Evolutionary conservation across 306 rosid genomes (phyloP).

Genomic region (Inga leiocalycina): DNA sequence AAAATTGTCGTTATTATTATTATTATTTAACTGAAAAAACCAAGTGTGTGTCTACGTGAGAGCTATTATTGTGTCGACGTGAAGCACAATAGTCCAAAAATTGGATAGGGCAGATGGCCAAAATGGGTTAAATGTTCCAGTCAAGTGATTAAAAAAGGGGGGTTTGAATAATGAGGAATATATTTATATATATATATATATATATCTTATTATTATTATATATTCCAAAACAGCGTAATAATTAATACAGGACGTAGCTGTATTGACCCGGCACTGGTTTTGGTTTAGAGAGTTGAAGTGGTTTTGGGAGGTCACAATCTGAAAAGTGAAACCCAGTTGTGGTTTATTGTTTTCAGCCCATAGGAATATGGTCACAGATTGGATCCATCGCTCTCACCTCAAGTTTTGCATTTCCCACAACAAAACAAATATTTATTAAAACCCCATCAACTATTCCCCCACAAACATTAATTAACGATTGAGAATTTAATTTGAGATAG

Average conservation of each 20-base stretch:
- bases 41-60: not conserved
- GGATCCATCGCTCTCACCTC: not conserved
- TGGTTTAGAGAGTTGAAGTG: constrained; percentile 29
- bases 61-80: not conserved
- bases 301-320: constrained; percentile 18
- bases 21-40: too few species aligned
- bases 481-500: not conserved
- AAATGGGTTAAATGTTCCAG: not conserved
- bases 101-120: constrained; percentile 17
- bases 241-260: not conserved
- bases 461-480: not conserved
- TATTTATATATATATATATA: not conserved
- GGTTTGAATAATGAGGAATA: not conserved
- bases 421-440: not conserved
- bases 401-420: not conserved
- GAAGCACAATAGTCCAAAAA: constrained; percentile 4
- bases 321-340: constrained; percentile 1
- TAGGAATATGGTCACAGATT: constrained; percentile 28
- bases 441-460: not conserved
- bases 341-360: constrained; percentile 46
- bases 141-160: not conserved
- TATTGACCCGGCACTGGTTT: constrained; percentile 29
- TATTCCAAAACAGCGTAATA: constrained; percentile 9
- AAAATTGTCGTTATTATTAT: too few species aligned
- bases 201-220: constrained; percentile 2